Base-by-base conservation (phyloP, 202 grass and related monocot species). In the Brachypodium distachyon region DNA sequence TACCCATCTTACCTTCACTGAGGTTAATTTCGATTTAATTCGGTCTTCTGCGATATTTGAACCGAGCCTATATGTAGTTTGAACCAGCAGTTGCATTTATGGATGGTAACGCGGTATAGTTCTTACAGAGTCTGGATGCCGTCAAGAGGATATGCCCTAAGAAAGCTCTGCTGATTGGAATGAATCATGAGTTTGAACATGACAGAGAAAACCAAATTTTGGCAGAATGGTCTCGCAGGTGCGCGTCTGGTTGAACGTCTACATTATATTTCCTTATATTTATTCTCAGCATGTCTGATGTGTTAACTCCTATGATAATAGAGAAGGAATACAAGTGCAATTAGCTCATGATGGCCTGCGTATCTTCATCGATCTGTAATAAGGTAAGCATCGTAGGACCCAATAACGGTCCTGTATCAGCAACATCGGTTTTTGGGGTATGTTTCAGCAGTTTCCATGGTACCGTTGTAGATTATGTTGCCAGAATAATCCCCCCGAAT, bases 251-350 rank as follows among this genome's bases (percentile, higher is more conserved):
- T 72, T 38, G 37, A 66, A 23, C 17, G 8, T 69, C 9, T 56
- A 42, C 0, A 31, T 63, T 28, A 14, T 12, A 3, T 56, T 41
- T n/a, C n/a, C n/a, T n/a, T n/a, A n/a, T n/a, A 18, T 50, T 7
- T 28, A 10, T 38, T 28, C 73, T 48, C 31, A 4, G 38, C 9
- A n/a, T 61, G 19, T 65, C 74, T 19, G 61, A 49, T 56, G 17
- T 44, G n/a, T 43, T 61, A 66, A 23, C 4, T 7, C 39, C 36
- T 44, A 61, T 43, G 27, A 43, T 37, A 1, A 11, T 42, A 92
- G 92, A 77, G 86, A 96, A 89, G 89, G 89, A 55, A 96, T 96
- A 44, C 76, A 78, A 14, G 89, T 92, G 25, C 89, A 96, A 42
- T 82, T 96, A 67, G 87, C 89, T 76, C 76, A 76, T 58, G 93